A percentile compares a stretch with the other conserved stretches of the same genome.
Evolutionary conservation across 257 asterid genomes (phyloP).

Genomic region (Capsicum pubescens): DNA sequence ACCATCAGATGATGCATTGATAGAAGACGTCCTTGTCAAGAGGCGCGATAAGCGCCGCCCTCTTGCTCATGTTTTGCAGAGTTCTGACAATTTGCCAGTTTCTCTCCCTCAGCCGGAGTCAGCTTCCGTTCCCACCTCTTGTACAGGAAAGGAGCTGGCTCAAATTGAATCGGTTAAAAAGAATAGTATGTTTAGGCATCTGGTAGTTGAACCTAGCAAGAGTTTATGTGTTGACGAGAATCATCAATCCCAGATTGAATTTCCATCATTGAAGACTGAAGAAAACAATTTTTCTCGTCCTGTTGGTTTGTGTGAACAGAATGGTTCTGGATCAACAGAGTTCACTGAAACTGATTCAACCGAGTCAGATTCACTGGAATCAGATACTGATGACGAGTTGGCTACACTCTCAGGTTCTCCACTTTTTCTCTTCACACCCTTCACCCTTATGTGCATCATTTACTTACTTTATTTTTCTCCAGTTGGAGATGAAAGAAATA

Average conservation of each 20-base stretch:
- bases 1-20: slow-evolving; percentile 35
- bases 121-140: slow-evolving; percentile 40
- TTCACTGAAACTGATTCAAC: slow-evolving; percentile 96
- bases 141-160: slow-evolving; percentile 67
- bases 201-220: slow-evolving; percentile 55
- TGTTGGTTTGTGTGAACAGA: slow-evolving; percentile 64
- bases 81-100: slow-evolving; percentile 43
- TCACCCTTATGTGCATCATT: slow-evolving; percentile 6
- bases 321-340: slow-evolving; percentile 72
- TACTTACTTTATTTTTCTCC: slow-evolving; percentile 3
- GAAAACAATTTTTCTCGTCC: slow-evolving; percentile 44
- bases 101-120: slow-evolving; percentile 43
- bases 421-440: not conserved
- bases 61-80: slow-evolving; percentile 46
- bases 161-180: slow-evolving; percentile 54
- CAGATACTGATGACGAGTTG: slow-evolving; percentile 81
- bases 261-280: slow-evolving; percentile 58
- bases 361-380: slow-evolving; percentile 78
- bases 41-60: slow-evolving; percentile 41
- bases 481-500: not conserved
- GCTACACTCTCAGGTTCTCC: slow-evolving; percentile 73
- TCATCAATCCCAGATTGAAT: slow-evolving; percentile 52
- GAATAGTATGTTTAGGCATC: slow-evolving; percentile 59
- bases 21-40: slow-evolving; percentile 46
- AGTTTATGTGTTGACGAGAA: slow-evolving; percentile 49